Evolutionary conservation across 352 stramenopile genomes (phyloP).

Genomic region (Globisporangium barbulae): DNA sequence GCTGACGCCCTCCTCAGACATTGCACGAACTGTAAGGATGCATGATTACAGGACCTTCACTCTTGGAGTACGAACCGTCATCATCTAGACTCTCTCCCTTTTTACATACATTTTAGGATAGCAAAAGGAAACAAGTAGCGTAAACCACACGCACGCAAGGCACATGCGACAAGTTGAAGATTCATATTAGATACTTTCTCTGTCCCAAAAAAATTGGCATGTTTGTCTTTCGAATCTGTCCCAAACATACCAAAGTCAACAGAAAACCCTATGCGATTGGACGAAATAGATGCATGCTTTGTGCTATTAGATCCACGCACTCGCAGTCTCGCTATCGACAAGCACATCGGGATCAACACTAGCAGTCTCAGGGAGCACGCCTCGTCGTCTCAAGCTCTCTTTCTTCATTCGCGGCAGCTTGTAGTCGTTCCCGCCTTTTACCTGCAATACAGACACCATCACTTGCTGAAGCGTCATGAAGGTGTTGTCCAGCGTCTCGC

Average conservation of each 20-base stretch:
- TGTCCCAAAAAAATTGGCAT: constrained; percentile 9
- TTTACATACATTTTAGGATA: too few relatives aligned
- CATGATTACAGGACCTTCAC: too few relatives aligned
- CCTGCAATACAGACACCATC: constrained; percentile 8
- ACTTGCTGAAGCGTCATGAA: constrained; percentile 6
- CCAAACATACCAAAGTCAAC: constrained; percentile 12
- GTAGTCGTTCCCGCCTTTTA: constrained; percentile 7
- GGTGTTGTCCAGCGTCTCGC: constrained; percentile 2
- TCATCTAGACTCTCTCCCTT: too few relatives aligned
- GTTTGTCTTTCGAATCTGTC: constrained; percentile 11
- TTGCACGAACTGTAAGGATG: background rate
- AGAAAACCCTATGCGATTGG: constrained; percentile 7
- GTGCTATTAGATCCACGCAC: constrained; percentile 11
- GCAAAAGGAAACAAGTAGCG: too few relatives aligned
- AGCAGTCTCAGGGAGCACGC: constrained; percentile 5
- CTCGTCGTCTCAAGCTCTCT: constrained; percentile 2
- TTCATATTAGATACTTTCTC: too few relatives aligned
- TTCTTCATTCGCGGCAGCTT: constrained; percentile 6
- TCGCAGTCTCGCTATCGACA: constrained; percentile 4
- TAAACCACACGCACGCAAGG: too few relatives aligned
- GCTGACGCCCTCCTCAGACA: background rate
- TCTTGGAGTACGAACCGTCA: too few relatives aligned
- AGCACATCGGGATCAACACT: constrained; percentile 6
- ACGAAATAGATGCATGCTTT: constrained; percentile 9
- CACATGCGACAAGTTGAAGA: too few relatives aligned